A percentile compares a stretch with the other conserved stretches of the same genome.
phyloP scores from a whole-genome alignment of 2,329 filamentous ascomycete genomes.

The Alternaria triticimaculans region DNA sequence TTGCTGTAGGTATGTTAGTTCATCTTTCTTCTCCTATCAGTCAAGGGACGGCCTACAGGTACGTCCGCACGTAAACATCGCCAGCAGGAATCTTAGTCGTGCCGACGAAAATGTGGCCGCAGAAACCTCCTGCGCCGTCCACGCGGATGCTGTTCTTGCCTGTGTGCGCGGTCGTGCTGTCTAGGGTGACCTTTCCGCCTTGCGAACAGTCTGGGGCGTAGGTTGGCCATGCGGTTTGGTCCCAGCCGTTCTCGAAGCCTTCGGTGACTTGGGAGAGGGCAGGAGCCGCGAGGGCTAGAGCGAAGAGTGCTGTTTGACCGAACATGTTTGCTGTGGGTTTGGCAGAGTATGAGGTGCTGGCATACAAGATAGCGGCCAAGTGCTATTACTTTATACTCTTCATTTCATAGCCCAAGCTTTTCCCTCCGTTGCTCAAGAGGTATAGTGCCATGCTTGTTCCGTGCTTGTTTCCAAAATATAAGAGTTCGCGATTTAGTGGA shows the following conservation, averaged over 20 bases:
- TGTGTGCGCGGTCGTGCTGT: slow-evolving; percentile 61
- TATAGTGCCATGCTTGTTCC: slow-evolving; percentile 4
- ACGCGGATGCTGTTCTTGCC: slow-evolving; percentile 78
- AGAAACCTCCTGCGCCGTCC: slow-evolving; percentile 65
- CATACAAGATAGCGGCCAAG: neutral
- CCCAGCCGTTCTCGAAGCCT: slow-evolving; percentile 66
- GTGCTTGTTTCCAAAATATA: slow-evolving; percentile 11
- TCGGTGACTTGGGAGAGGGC: slow-evolving; percentile 62
- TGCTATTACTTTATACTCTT: slow-evolving; percentile 13
- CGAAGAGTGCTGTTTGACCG: slow-evolving; percentile 53
- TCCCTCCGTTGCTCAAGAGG: slow-evolving; percentile 4
- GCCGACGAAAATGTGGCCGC: slow-evolving; percentile 65
- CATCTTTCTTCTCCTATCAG: fast-evolving
- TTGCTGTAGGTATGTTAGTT: slow-evolving; percentile 51
- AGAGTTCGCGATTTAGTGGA: slow-evolving; percentile 9
- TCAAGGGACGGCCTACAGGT: slow-evolving; percentile 54
- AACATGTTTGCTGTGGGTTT: slow-evolving; percentile 49
- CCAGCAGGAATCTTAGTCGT: slow-evolving; percentile 63
- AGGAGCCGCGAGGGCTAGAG: slow-evolving; percentile 56
- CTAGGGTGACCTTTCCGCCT: slow-evolving; percentile 63
- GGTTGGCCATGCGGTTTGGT: slow-evolving; percentile 63
- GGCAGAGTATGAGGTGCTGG: neutral
- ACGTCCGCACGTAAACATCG: slow-evolving; percentile 64
- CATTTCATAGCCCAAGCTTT: slow-evolving; percentile 5
- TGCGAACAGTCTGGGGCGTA: slow-evolving; percentile 68